These are phyloP conservation scores for Ceratobasidium theobromae DNA, from an alignment of 1,284 basidiomycete genomes.

Conservation along the genomic window DNA sequence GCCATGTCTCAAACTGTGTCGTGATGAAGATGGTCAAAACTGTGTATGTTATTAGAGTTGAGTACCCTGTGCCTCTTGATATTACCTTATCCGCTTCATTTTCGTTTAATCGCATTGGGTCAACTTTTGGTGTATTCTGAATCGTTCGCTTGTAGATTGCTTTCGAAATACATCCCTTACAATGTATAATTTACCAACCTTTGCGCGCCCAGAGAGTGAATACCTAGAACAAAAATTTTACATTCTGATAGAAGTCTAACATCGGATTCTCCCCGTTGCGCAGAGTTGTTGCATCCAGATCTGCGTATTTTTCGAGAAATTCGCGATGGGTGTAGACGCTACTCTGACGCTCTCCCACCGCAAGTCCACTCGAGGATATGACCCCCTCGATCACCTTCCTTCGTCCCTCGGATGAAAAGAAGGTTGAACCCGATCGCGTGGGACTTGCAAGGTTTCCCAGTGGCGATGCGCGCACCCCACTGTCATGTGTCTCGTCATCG, in stretches of 20 bases:
- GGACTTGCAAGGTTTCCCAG: slow-evolving; percentile 54
- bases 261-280: slow-evolving; percentile 85
- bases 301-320: slow-evolving; percentile 81
- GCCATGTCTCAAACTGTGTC: slow-evolving; percentile 49
- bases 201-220: neutral
- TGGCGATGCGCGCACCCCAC: slow-evolving; percentile 49
- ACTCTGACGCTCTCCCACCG: slow-evolving; percentile 76
- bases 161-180: neutral
- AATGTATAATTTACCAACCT: neutral
- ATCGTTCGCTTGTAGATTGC: slow-evolving; percentile 20
- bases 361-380: slow-evolving; percentile 69
- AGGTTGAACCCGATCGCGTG: slow-evolving; percentile 57
- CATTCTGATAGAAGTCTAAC: slow-evolving; percentile 85
- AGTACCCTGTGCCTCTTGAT: neutral
- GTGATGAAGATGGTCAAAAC: neutral
- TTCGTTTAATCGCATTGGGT: slow-evolving; percentile 6
- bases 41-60: neutral
- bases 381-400: slow-evolving; percentile 66
- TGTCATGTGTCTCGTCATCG: neutral
- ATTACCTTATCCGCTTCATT: neutral
- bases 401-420: slow-evolving; percentile 67
- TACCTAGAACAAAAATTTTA: slow-evolving; percentile 77
- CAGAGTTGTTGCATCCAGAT: slow-evolving; percentile 64
- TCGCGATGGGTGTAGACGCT: slow-evolving; percentile 81
- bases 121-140: slow-evolving; percentile 12